These are phyloP conservation scores for Leccinum pachyderme DNA, from an alignment of 1,284 basidiomycete species.

Conservation along the genomic window DNA sequence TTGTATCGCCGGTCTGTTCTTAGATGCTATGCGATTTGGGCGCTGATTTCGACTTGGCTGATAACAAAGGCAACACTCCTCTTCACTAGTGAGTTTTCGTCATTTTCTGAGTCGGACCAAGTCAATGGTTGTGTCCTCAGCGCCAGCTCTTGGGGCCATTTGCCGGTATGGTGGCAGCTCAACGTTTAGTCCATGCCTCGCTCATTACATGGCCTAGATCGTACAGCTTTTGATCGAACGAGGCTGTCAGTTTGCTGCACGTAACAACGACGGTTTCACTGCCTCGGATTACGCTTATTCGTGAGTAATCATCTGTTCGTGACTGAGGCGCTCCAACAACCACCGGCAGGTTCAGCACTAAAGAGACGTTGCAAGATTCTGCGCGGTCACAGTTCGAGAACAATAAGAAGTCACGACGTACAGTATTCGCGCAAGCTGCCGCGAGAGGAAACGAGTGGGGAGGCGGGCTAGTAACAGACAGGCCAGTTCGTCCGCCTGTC, in stretches of 20 bases:
- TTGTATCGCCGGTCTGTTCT: conserved; percentile 15
- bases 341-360: conserved; percentile 55
- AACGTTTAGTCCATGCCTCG: conserved; percentile 12
- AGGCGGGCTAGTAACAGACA: conserved; percentile 36
- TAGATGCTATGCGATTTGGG: conserved; percentile 87
- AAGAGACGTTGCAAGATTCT: conserved; percentile 74
- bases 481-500: conserved; percentile 41
- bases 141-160: conserved; percentile 82
- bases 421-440: conserved; percentile 67
- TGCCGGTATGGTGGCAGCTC: conserved; percentile 49
- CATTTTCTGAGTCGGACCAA: conserved; percentile 5
- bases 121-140: conserved; percentile 38
- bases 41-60: conserved; percentile 84
- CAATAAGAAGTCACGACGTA: conserved; percentile 70
- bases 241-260: conserved; percentile 77
- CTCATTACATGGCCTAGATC: conserved; percentile 45
- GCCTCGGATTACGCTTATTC: conserved; percentile 92
- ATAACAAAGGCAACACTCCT: conserved; percentile 89
- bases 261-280: conserved; percentile 90
- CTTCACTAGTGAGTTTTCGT: conserved; percentile 77
- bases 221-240: conserved; percentile 86
- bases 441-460: conserved; percentile 61
- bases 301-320: conserved; percentile 42
- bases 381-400: conserved; percentile 71
- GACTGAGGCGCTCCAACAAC: conserved; percentile 11